Conservation (phyloP, 495 filamentous ascomycete species). For the Thermothielavioides terrestris region DNA sequence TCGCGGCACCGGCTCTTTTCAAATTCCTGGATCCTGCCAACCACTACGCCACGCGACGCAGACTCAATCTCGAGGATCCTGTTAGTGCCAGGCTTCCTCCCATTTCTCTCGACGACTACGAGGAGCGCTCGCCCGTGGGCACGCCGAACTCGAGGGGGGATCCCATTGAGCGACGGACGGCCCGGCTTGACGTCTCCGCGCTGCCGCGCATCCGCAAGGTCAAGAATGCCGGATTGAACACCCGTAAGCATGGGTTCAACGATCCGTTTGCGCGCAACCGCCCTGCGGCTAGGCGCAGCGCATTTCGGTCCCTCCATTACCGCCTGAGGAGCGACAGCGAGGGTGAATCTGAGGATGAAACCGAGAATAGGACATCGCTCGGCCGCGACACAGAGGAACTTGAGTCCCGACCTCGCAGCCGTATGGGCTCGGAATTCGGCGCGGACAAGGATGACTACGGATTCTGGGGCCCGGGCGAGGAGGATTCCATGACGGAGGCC, state of each 20-base stretch:
- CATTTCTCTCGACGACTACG: conserved; percentile 39
- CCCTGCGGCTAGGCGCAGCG: conserved; percentile 34
- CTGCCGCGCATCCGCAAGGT: conserved; percentile 66
- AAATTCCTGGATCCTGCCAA: conserved; percentile 76
- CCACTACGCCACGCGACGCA: conserved; percentile 64
- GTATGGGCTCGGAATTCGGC: conserved; percentile 61
- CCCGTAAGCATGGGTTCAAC: conserved; percentile 58
- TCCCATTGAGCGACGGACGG: conserved; percentile 41
- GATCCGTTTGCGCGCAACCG: conserved; percentile 69
- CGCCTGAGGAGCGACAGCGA: conserved; percentile 49
- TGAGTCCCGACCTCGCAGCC: conserved; percentile 72
- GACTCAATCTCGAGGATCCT: conserved; percentile 66
- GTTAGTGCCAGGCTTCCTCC: conserved; percentile 37
- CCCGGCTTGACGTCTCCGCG: conserved; percentile 50
- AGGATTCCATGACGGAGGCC: conserved; percentile 49
- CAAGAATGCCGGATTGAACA: conserved; percentile 47
- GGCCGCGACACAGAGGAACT: conserved; percentile 70
- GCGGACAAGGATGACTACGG: conserved; percentile 54
- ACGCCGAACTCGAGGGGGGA: conserved; percentile 63
- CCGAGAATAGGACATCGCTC: conserved; percentile 42
- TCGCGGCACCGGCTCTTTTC: conserved; percentile 73
- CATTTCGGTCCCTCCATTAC: conserved; percentile 46
- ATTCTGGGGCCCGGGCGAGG: conserved; percentile 37
- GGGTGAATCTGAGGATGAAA: conserved; percentile 46
- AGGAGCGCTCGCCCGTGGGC: conserved; percentile 49